phyloP scores from a whole-genome alignment of 805 yeast genomes.

The Spathaspora hagerdaliae region DNA sequence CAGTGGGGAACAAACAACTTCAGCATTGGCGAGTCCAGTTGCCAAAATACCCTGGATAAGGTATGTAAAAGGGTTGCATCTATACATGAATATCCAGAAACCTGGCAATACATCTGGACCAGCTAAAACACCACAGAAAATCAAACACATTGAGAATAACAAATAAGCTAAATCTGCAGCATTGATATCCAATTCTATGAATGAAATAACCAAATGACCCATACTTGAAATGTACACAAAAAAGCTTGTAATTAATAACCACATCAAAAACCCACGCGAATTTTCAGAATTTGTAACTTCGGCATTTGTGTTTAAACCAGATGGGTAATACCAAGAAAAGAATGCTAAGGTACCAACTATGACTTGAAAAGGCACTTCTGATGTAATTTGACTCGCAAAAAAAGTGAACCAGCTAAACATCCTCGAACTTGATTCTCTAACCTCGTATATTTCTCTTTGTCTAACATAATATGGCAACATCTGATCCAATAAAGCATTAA shows the following conservation, averaged over 20 bases:
- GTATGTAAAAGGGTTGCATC: constrained; percentile 63
- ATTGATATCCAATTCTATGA: constrained; percentile 27
- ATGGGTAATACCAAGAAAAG: constrained; percentile 50
- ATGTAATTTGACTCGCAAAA: constrained; percentile 57
- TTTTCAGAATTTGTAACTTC: constrained; percentile 14
- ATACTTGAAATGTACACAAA: constrained; percentile 22
- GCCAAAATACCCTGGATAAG: constrained; percentile 51
- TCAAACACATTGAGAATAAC: constrained; percentile 29
- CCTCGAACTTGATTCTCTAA: constrained; percentile 29
- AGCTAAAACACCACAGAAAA: constrained; percentile 34
- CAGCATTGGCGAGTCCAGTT: constrained; percentile 22
- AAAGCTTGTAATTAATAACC: constrained; percentile 25
- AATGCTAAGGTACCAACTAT: constrained; percentile 60
- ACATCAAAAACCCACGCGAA: constrained; percentile 35
- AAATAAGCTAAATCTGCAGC: constrained; percentile 29
- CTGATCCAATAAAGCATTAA: constrained; percentile 36
- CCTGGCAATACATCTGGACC: constrained; percentile 25
- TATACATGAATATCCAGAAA: constrained; percentile 70
- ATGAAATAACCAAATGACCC: constrained; percentile 27
- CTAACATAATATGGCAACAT: constrained; percentile 41
- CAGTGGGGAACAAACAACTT: constrained; percentile 31
- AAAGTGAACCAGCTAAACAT: constrained; percentile 26
- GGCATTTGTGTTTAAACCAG: constrained; percentile 21
- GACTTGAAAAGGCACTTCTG: constrained; percentile 64
- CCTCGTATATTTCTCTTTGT: constrained; percentile 45